Evolutionary conservation across 2,329 filamentous ascomycete genomes (phyloP).

Genomic region (Hymenoscyphus linearis): DNA sequence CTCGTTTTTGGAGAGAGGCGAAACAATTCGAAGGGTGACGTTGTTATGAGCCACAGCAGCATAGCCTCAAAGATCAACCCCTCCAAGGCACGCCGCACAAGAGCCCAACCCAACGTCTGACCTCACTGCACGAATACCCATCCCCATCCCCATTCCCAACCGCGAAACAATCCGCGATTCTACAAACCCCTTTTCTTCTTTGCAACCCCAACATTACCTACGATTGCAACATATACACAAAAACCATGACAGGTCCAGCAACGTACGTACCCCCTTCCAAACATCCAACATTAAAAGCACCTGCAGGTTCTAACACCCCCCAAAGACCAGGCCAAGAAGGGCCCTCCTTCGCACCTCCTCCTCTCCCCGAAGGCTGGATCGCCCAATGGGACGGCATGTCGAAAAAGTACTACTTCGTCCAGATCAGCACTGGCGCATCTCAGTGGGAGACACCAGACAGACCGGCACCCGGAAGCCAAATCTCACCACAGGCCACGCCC

Average conservation of each 20-base stretch:
- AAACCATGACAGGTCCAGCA: not conserved
- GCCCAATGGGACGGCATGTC: constrained; percentile 62
- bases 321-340: constrained; percentile 33
- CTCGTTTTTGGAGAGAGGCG: not conserved
- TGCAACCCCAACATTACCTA: not conserved
- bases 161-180: not conserved
- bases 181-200: not conserved
- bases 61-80: not conserved
- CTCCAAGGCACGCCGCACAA: not conserved
- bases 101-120: not conserved
- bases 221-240: not conserved
- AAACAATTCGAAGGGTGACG: not conserved
- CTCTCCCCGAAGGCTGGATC: constrained; percentile 61
- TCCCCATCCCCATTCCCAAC: not conserved
- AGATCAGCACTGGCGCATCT: constrained; percentile 65
- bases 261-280: not conserved
- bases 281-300: not conserved
- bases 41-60: not conserved
- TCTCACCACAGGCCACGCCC: constrained; percentile 47
- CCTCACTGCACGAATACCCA: not conserved
- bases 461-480: constrained; percentile 53
- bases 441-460: constrained; percentile 70
- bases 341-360: constrained; percentile 42
- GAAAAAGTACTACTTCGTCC: constrained; percentile 66
- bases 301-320: constrained; percentile 10